Evolutionary conservation across 805 yeast genomes (phyloP).

Genomic region (Hanseniaspora guilliermondii): DNA sequence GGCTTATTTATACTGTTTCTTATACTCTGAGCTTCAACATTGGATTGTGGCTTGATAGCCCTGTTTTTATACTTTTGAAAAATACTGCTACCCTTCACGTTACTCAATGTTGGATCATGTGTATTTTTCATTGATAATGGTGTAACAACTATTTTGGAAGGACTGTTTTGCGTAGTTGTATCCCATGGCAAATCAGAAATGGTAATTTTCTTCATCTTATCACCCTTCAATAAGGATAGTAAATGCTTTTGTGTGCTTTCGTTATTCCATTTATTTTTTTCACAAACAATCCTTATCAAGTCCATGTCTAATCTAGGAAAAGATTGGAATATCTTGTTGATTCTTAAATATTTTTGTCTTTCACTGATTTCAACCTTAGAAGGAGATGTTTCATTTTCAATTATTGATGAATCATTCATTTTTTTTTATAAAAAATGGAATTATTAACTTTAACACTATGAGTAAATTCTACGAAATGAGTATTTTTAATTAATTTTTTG

Average conservation of each 20-base stretch:
- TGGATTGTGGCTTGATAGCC: background rate
- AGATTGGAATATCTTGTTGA: slow-evolving; percentile 7
- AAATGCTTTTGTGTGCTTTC: background rate
- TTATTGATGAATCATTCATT: background rate
- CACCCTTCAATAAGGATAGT: background rate
- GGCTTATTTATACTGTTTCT: slow-evolving; percentile 1
- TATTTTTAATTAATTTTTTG: too few species aligned
- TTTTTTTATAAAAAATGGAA: background rate
- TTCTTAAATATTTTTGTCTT: slow-evolving; percentile 12
- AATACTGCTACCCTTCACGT: background rate
- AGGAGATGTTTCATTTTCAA: background rate
- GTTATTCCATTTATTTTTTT: slow-evolving; percentile 3
- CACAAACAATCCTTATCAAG: slow-evolving; percentile 8
- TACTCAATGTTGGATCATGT: background rate
- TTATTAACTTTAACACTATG: too few species aligned
- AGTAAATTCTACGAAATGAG: too few species aligned
- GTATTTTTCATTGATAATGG: background rate
- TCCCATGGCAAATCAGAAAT: slow-evolving; percentile 8
- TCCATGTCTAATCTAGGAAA: slow-evolving; percentile 12
- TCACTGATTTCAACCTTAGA: slow-evolving; percentile 3
- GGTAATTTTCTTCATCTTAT: background rate
- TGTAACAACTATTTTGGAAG: background rate
- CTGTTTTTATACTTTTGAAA: slow-evolving; percentile 13
- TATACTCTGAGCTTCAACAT: background rate
- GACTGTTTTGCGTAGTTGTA: background rate